Evolutionary conservation across 257 asterid species (phyloP), one percentile per base, ranked within the genome.

Genomic region (Nicotiana benthamiana): DNA sequence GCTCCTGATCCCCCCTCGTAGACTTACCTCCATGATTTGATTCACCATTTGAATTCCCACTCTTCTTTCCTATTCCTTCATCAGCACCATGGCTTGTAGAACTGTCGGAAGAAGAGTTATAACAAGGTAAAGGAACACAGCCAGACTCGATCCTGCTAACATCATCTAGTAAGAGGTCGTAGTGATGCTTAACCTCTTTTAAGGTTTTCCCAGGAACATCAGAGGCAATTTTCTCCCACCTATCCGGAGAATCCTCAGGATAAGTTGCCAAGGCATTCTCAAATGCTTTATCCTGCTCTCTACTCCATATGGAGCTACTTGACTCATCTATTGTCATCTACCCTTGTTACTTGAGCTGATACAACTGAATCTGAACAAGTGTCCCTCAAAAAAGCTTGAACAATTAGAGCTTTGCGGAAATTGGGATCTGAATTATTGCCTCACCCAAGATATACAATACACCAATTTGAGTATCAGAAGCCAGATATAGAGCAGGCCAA

Each of bases 141-240:
- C 98, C 99, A 6, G 94, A 90, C 78, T 93, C 97, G 54, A 95
- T 95, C 89, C 84, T 83, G 81, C 80, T 86, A 5, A 93, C 85
- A 82, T 95, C 99, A 46, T 92, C 99, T 9, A 91, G 83, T 72
- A 93, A 84, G 59, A 95, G 85, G 54, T 95, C 92, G 66, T 92
- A 95, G 87, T 95, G 97, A 84, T 84, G 81, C 75, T 88, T 88
- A 81, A 92, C 77, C 86, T 95, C 97, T 53, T 93, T 93, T 80
- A 89, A 72, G 1, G 97, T 90, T 90, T 92, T 95, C 36, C 96
- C 97, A 2, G 93, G 87, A 61, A 95, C 90, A 67, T 93, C 91
- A 9, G 90, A 89, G 2, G 96, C 97, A 70, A 93, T 91, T 83
- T 89, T 92, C 86, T 92, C 94, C 97, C 98, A 95, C 82, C 92